These are phyloP conservation scores for Brassica carinata DNA, from an alignment of 345 rosid genomes.

Conservation along the genomic window DNA sequence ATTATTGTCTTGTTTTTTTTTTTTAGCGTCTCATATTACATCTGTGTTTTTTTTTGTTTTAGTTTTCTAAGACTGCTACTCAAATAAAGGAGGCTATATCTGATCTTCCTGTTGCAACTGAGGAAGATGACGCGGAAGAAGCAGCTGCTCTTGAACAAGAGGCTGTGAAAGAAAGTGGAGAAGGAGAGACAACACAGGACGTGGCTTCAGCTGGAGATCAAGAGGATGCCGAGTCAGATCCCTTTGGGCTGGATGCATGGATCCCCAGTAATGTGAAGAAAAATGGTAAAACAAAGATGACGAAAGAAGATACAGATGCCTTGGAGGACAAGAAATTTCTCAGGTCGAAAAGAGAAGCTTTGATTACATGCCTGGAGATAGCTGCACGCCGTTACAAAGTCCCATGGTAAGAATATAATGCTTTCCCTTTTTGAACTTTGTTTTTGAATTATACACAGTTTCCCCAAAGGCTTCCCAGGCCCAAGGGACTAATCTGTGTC, in stretches of 20 bases:
- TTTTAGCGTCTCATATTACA: background rate
- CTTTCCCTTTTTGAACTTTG: constrained; percentile 13
- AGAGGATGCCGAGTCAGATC: constrained; percentile 67
- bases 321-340: constrained; percentile 69
- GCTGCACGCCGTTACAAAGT: constrained; percentile 86
- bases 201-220: constrained; percentile 45
- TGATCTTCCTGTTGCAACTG: constrained; percentile 70
- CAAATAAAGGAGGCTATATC: constrained; percentile 65
- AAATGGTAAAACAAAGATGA: constrained; percentile 59
- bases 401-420: constrained; percentile 58
- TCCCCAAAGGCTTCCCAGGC: too few relatives aligned
- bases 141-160: constrained; percentile 65
- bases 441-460: too few relatives aligned
- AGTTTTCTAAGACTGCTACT: constrained; percentile 85
- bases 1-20: too few relatives aligned
- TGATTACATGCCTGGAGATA: constrained; percentile 81
- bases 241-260: constrained; percentile 86
- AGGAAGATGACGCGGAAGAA: constrained; percentile 78
- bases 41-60: background rate
- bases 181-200: constrained; percentile 35
- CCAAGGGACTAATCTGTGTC: too few relatives aligned
- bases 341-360: constrained; percentile 76
- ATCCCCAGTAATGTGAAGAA: constrained; percentile 61
- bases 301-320: constrained; percentile 51
- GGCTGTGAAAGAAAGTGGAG: constrained; percentile 41